A percentile compares a stretch with the other conserved stretches of the same genome.
phyloP scores from a whole-genome alignment of 2,329 filamentous ascomycete species.

The Cladophialophora carrionii region DNA sequence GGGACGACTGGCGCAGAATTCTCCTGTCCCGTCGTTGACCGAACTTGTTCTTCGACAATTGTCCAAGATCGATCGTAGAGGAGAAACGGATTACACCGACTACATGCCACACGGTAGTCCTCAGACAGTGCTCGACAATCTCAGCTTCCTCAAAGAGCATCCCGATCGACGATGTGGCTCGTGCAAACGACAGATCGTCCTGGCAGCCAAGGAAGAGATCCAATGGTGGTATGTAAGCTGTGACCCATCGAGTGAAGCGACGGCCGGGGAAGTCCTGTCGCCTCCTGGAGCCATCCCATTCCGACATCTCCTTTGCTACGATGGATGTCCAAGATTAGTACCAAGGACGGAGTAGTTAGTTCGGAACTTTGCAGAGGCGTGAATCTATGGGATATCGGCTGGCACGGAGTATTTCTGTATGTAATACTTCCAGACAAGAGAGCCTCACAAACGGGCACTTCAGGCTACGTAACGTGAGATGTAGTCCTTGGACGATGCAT shows the following conservation, averaged over 20 bases:
- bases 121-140: slow-evolving; percentile 42
- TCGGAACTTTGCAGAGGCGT: no score
- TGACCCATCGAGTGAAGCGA: not conserved
- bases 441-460: no score
- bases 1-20: slow-evolving; percentile 5
- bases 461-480: no score
- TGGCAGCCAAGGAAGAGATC: slow-evolving; percentile 50
- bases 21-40: slow-evolving; percentile 47
- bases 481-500: no score
- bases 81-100: slow-evolving; percentile 45
- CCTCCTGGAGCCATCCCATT: not conserved
- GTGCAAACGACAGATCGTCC: slow-evolving; percentile 47
- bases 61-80: slow-evolving; percentile 44
- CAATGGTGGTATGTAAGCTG: slow-evolving; percentile 41
- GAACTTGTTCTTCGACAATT: slow-evolving; percentile 47
- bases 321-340: not conserved
- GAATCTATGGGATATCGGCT: no score
- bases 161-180: slow-evolving; percentile 48
- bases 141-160: slow-evolving; percentile 44
- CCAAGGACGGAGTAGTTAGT: not conserved
- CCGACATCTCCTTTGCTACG: not conserved
- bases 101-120: slow-evolving; percentile 45
- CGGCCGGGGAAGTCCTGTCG: not conserved
- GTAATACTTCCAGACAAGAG: no score
- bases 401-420: no score